Conservation (phyloP, 371 early-diverging fungal species). For the Mucor plumbeus region DNA sequence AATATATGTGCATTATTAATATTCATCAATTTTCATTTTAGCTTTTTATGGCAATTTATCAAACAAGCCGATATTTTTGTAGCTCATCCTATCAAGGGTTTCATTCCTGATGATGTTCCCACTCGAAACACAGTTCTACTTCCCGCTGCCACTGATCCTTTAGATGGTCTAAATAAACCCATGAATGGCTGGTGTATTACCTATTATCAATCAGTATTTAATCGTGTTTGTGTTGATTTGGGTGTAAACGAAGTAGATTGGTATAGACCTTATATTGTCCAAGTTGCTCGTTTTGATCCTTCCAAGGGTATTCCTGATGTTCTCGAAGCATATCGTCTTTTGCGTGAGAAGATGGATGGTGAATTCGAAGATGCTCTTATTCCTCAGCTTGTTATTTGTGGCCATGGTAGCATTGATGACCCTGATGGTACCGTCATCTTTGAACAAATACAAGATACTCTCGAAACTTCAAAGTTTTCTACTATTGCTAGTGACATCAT, state of each 20-base stretch:
- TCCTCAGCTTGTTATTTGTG: constrained; percentile 82
- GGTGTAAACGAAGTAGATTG: constrained; percentile 66
- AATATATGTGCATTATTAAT: neutral
- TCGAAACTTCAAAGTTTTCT: constrained; percentile 53
- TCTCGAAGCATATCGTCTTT: constrained; percentile 69
- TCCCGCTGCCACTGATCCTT: constrained; percentile 80
- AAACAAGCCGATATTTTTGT: constrained; percentile 77
- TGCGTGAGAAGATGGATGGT: constrained; percentile 61
- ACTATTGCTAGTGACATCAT: constrained; percentile 64
- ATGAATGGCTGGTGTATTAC: constrained; percentile 50
- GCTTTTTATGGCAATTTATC: constrained; percentile 79
- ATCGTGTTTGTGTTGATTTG: constrained; percentile 76
- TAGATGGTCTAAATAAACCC: constrained; percentile 79
- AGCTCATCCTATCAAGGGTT: constrained; percentile 77
- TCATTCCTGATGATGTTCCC: constrained; percentile 76
- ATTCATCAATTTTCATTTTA: constrained; percentile 3
- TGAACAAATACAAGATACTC: constrained; percentile 58
- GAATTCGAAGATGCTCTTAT: constrained; percentile 43
- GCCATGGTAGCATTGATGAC: constrained; percentile 89
- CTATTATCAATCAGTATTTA: constrained; percentile 81
- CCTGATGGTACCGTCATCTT: constrained; percentile 82
- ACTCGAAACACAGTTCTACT: constrained; percentile 66
- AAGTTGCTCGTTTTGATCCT: constrained; percentile 92
- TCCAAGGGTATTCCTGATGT: constrained; percentile 89
- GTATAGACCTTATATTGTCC: constrained; percentile 79